Evolutionary conservation across 2,329 filamentous ascomycete genomes (phyloP).

Genomic region (Pyrenochaeta sp.): DNA sequence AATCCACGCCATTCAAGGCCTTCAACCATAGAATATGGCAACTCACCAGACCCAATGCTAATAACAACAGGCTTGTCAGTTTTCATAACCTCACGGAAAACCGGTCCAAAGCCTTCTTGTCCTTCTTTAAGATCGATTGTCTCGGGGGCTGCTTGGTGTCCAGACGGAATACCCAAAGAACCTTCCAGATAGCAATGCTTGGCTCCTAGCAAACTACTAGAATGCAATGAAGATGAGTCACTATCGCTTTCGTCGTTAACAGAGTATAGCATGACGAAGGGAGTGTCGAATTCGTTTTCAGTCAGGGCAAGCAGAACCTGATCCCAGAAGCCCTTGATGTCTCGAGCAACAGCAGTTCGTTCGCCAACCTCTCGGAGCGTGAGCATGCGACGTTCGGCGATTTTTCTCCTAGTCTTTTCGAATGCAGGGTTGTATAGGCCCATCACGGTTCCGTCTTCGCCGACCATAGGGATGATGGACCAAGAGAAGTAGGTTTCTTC

Average conservation of each 20-base stretch:
- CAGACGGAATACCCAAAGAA: slow-evolving; percentile 70
- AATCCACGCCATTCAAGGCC: slow-evolving; percentile 75
- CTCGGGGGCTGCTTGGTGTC: slow-evolving; percentile 67
- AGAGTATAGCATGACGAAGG: slow-evolving; percentile 80
- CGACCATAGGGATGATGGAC: slow-evolving; percentile 80
- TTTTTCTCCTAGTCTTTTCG: slow-evolving; percentile 79
- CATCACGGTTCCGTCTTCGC: slow-evolving; percentile 74
- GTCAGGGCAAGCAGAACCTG: slow-evolving; percentile 73
- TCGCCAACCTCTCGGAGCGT: slow-evolving; percentile 80
- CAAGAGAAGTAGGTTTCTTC: slow-evolving; percentile 86
- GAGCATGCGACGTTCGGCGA: slow-evolving; percentile 81
- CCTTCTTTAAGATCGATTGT: slow-evolving; percentile 74
- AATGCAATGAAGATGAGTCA: slow-evolving; percentile 75
- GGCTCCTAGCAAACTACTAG: slow-evolving; percentile 67
- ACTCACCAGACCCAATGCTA: slow-evolving; percentile 69
- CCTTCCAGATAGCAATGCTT: slow-evolving; percentile 75
- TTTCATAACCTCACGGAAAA: slow-evolving; percentile 78
- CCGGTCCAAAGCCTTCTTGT: slow-evolving; percentile 75
- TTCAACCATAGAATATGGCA: slow-evolving; percentile 70
- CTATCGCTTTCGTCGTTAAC: slow-evolving; percentile 74
- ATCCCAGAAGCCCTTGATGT: slow-evolving; percentile 76
- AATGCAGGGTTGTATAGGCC: slow-evolving; percentile 83
- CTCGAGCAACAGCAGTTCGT: slow-evolving; percentile 73
- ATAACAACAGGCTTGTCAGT: slow-evolving; percentile 72
- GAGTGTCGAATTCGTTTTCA: slow-evolving; percentile 77